A percentile compares a stretch with the other conserved stretches of the same genome.
Evolutionary conservation across 495 filamentous ascomycete genomes (phyloP).

Genomic region (Penicillium silybi): DNA sequence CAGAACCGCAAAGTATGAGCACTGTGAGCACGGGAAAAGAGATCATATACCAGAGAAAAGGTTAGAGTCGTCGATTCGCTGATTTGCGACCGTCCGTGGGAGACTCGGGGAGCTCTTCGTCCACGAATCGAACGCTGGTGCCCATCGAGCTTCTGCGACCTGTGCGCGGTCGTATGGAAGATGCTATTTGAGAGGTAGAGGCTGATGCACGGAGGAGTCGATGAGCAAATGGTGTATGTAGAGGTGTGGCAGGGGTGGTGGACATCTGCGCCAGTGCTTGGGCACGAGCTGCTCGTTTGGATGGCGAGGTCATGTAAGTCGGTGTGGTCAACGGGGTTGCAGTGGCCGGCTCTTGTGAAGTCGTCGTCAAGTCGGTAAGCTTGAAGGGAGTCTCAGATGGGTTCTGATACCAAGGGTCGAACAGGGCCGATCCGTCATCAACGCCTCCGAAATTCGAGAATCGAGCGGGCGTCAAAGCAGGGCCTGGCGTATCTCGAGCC

Average conservation of each 20-base stretch:
- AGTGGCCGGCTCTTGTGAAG: constrained; percentile 28
- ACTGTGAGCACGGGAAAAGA: background rate
- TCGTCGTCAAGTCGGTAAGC: constrained; percentile 37
- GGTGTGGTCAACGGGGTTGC: constrained; percentile 48
- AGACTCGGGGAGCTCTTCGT: constrained; percentile 42
- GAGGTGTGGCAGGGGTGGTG: constrained; percentile 48
- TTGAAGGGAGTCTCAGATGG: constrained; percentile 48
- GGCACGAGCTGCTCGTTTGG: constrained; percentile 52
- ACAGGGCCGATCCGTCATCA: constrained; percentile 32
- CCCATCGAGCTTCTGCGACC: constrained; percentile 35
- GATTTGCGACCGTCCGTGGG: constrained; percentile 40
- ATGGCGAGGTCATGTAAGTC: constrained; percentile 54
- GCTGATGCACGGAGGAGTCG: constrained; percentile 38
- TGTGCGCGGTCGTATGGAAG: constrained; percentile 26
- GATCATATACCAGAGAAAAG: constrained; percentile 11
- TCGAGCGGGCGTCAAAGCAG: constrained; percentile 30
- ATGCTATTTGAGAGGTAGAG: constrained; percentile 20
- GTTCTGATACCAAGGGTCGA: constrained; percentile 38
- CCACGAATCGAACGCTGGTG: constrained; percentile 42
- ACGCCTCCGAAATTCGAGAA: constrained; percentile 25
- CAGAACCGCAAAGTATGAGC: constrained; percentile 3
- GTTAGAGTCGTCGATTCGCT: constrained; percentile 31
- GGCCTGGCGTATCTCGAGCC: constrained; percentile 34
- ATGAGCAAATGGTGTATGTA: constrained; percentile 45
- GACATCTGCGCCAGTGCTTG: constrained; percentile 48